Percentiles rank a stretch among this genome's conserved stretches.
These are phyloP conservation scores for Nannizzia gypsea DNA, from an alignment of 2,329 filamentous ascomycete genomes.

Conservation along the genomic window DNA sequence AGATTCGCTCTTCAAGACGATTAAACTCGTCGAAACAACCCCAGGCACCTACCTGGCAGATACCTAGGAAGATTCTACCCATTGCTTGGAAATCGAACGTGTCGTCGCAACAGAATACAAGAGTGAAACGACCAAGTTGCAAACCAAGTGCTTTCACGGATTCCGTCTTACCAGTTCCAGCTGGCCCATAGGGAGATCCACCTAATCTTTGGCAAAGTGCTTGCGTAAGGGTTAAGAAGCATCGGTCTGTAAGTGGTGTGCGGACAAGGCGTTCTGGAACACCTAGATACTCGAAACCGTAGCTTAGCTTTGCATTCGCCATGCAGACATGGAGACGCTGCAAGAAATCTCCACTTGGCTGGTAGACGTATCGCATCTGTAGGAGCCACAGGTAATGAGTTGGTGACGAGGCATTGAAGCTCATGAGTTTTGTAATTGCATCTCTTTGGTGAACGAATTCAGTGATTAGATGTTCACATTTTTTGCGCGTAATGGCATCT, in stretches of 20 bases:
- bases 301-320: conserved; percentile 90
- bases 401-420: conserved; percentile 59
- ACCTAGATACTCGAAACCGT: conserved; percentile 96
- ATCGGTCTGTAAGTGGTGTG: conserved; percentile 92
- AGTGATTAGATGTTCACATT: conserved; percentile 96
- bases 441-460: conserved; percentile 98
- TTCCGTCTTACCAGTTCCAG: conserved; percentile 96
- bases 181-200: conserved; percentile 92
- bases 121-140: conserved; percentile 89
- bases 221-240: conserved; percentile 95
- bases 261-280: conserved; percentile 92
- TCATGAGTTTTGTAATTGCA: conserved; percentile 73
- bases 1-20: conserved; percentile 89
- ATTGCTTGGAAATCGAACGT: conserved; percentile 99
- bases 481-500: conserved; percentile 76
- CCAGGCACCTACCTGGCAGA: conserved; percentile 98
- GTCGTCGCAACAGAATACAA: conserved; percentile 99
- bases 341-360: conserved; percentile 64
- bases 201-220: conserved; percentile 88
- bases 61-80: conserved; percentile 97
- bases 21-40: conserved; percentile 99
- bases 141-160: conserved; percentile 96
- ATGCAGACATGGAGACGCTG: conserved; percentile 83
- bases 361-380: conserved; percentile 94
- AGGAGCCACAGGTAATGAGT: conserved; percentile 86